phyloP scores from a whole-genome alignment of 176 grass and related monocot genomes.

The Urochloa ruziziensis region DNA sequence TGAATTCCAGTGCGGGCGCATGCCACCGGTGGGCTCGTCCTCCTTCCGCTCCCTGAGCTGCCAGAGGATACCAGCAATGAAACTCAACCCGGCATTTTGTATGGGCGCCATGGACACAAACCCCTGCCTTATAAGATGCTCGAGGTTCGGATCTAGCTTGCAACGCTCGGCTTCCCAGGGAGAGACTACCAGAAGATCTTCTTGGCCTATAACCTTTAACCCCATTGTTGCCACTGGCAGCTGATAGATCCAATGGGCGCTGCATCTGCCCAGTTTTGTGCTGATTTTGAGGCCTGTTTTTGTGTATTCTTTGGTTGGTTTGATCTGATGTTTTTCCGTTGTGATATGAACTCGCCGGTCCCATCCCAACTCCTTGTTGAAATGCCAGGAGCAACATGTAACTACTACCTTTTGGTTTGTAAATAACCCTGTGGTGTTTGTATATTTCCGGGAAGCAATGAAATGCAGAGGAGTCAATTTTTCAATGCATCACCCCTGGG shows the following conservation, averaged over 20 bases:
- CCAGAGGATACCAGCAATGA: conserved; percentile 69
- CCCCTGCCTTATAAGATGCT: conserved; percentile 60
- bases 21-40: conserved; percentile 57
- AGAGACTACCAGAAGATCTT: conserved; percentile 50
- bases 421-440: conserved; percentile 47
- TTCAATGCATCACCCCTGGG: neutral
- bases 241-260: conserved; percentile 1
- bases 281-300: conserved; percentile 12
- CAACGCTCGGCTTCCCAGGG: conserved; percentile 63
- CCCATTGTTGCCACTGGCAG: conserved; percentile 56
- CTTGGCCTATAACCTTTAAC: conserved; percentile 64
- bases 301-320: conserved; percentile 24
- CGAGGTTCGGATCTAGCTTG: conserved; percentile 54
- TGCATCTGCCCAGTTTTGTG: conserved; percentile 4
- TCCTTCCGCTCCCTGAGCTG: conserved; percentile 87
- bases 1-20: conserved; percentile 56
- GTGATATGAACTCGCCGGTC: conserved; percentile 25
- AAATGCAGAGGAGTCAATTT: conserved; percentile 9
- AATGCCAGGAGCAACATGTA: conserved; percentile 18
- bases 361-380: conserved; percentile 28
- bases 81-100: conserved; percentile 71
- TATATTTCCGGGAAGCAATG: conserved; percentile 36
- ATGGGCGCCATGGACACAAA: conserved; percentile 73
- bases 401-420: conserved; percentile 29
- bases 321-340: neutral